Percentiles rank a stretch among this genome's conserved stretches.
These are phyloP conservation scores for Nakazawaea anatomiae DNA, from an alignment of 805 yeast species.

Conservation along the genomic window DNA sequence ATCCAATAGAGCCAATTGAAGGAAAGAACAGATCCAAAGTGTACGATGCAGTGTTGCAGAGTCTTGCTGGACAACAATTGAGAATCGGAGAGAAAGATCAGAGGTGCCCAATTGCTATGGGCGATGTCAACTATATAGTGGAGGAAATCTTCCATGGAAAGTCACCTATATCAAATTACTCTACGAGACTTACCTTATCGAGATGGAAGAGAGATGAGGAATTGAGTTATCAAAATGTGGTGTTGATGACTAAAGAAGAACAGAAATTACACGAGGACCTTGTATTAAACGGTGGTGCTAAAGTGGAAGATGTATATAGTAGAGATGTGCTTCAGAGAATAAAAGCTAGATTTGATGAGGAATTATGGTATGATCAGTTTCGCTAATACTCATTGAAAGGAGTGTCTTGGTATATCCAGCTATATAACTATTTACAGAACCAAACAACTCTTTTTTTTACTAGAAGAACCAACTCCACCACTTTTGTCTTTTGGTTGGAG, in stretches of 20 bases:
- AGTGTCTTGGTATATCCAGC: not conserved
- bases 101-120: slow-evolving; percentile 64
- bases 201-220: slow-evolving; percentile 76
- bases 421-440: not conserved
- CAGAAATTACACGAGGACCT: slow-evolving; percentile 72
- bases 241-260: slow-evolving; percentile 85
- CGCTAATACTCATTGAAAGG: slow-evolving; percentile 17
- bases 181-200: slow-evolving; percentile 73
- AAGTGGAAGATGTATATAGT: slow-evolving; percentile 57
- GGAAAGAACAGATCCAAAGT: slow-evolving; percentile 83
- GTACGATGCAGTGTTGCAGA: slow-evolving; percentile 77
- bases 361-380: slow-evolving; percentile 61
- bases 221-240: slow-evolving; percentile 70
- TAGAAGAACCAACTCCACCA: slow-evolving; percentile 59
- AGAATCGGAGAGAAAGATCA: slow-evolving; percentile 70
- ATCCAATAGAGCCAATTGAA: slow-evolving; percentile 85
- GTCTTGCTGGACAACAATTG: slow-evolving; percentile 81
- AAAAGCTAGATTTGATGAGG: slow-evolving; percentile 65
- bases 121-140: slow-evolving; percentile 74
- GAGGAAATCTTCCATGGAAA: slow-evolving; percentile 94
- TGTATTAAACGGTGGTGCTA: slow-evolving; percentile 65
- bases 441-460: not conserved
- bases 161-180: slow-evolving; percentile 78
- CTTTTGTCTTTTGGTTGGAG: slow-evolving; percentile 43
- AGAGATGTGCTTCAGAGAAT: slow-evolving; percentile 52